phyloP scores from a whole-genome alignment of 2,329 filamentous ascomycete species.

The Paraconiothyrium sp. region DNA sequence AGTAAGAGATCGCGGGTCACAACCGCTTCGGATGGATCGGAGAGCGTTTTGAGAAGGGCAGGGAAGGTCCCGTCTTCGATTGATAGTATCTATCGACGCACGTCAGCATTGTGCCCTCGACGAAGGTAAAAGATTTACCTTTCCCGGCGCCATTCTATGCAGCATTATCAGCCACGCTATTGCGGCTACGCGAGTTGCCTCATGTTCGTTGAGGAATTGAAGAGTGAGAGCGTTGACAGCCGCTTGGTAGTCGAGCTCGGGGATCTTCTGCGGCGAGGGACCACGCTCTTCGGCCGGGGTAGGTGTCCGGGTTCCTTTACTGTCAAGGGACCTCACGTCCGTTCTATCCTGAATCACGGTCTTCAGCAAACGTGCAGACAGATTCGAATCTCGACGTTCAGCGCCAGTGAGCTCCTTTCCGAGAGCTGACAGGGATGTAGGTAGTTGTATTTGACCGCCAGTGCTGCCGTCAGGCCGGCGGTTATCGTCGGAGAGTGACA shows the following conservation, averaged over 20 bases:
- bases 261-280: constrained; percentile 54
- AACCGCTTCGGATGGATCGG: constrained; percentile 92
- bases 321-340: constrained; percentile 38
- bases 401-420: constrained; percentile 54
- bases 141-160: constrained; percentile 91
- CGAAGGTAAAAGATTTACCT: constrained; percentile 62
- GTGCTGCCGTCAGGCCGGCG: constrained; percentile 53
- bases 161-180: constrained; percentile 98
- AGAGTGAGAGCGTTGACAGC: constrained; percentile 93
- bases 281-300: constrained; percentile 58
- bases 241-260: constrained; percentile 93
- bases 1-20: constrained; percentile 94
- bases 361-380: constrained; percentile 46
- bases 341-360: constrained; percentile 47
- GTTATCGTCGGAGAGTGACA: constrained; percentile 78
- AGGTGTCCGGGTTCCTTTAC: constrained; percentile 47
- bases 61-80: constrained; percentile 98
- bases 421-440: constrained; percentile 48
- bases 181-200: constrained; percentile 92
- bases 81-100: constrained; percentile 65
- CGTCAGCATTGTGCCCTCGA: constrained; percentile 18
- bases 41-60: constrained; percentile 92
- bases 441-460: constrained; percentile 55
- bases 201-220: constrained; percentile 95
- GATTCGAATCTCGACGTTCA: constrained; percentile 50